Evolutionary conservation across 805 yeast genomes (phyloP).

Genomic region (Grigorovia transvaalensis): DNA sequence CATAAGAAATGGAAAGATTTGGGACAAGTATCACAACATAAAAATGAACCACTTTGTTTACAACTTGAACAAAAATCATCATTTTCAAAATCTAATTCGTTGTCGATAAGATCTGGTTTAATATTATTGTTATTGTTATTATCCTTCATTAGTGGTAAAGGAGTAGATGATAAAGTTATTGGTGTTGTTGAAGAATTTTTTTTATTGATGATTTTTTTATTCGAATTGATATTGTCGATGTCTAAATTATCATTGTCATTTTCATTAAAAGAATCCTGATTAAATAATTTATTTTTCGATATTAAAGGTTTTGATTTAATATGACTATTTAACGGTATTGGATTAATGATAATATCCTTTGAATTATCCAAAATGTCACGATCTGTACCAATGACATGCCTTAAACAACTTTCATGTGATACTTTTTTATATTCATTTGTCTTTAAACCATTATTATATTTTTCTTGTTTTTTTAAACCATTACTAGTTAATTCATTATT

Average conservation of each 20-base stretch:
- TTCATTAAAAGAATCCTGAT: conserved; percentile 26
- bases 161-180: background rate
- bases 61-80: conserved; percentile 90
- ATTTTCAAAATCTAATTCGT: conserved; percentile 34
- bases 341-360: background rate
- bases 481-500: too few species aligned
- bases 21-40: conserved; percentile 93
- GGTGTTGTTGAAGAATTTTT: conserved; percentile 1
- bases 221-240: too few species aligned
- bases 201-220: too few species aligned
- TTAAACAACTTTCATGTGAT: conserved; percentile 26
- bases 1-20: conserved; percentile 86
- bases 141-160: background rate
- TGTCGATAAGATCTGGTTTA: background rate
- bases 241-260: background rate
- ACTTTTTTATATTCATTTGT: conserved; percentile 29
- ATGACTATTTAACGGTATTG: conserved; percentile 5
- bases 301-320: conserved; percentile 10
- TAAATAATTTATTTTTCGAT: conserved; percentile 35
- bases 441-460: conserved; percentile 12
- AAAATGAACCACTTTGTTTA: conserved; percentile 77
- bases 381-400: conserved; percentile 7
- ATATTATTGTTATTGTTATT: background rate
- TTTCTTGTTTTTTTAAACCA: background rate
- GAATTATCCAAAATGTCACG: background rate